A percentile compares a stretch with the other conserved stretches of the same genome.
Conservation (phyloP, 768 basidiomycete species). For the Lactarius tabidus region DNA sequence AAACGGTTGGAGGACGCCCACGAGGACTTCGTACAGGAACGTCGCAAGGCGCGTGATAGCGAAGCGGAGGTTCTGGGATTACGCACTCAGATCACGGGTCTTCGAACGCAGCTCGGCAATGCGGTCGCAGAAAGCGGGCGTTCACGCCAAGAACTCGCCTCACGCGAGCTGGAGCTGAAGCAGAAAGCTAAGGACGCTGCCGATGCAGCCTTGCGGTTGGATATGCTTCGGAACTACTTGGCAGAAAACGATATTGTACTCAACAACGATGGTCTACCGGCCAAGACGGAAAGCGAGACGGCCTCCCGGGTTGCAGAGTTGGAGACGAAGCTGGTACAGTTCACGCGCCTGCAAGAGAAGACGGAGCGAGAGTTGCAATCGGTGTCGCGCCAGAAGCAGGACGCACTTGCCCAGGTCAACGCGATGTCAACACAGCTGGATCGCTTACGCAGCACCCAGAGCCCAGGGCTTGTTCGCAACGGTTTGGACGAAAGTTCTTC, state of each 20-base stretch:
- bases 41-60: slow-evolving; percentile 55
- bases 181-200: slow-evolving; percentile 62
- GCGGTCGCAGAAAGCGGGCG: slow-evolving; percentile 66
- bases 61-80: slow-evolving; percentile 62
- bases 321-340: slow-evolving; percentile 73
- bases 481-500: slow-evolving; percentile 32
- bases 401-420: slow-evolving; percentile 67
- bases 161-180: slow-evolving; percentile 59
- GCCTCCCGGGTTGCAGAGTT: slow-evolving; percentile 60
- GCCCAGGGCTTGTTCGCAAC: slow-evolving; percentile 40
- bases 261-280: slow-evolving; percentile 65
- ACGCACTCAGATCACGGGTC: slow-evolving; percentile 66
- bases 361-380: slow-evolving; percentile 73
- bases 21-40: slow-evolving; percentile 61
- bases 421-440: slow-evolving; percentile 66
- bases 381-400: slow-evolving; percentile 60
- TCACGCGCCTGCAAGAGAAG: slow-evolving; percentile 64
- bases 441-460: slow-evolving; percentile 54
- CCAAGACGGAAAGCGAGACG: slow-evolving; percentile 37
- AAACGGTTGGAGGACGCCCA: slow-evolving; percentile 69
- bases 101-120: slow-evolving; percentile 69
- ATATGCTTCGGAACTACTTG: slow-evolving; percentile 79
- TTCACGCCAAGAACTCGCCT: slow-evolving; percentile 62
- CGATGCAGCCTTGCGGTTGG: slow-evolving; percentile 68
- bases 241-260: slow-evolving; percentile 81